Percentiles rank a stretch among this genome's conserved stretches.
Evolutionary conservation across 2,329 filamentous ascomycete genomes (phyloP).

Genomic region (Ophiostoma triangulosporum): DNA sequence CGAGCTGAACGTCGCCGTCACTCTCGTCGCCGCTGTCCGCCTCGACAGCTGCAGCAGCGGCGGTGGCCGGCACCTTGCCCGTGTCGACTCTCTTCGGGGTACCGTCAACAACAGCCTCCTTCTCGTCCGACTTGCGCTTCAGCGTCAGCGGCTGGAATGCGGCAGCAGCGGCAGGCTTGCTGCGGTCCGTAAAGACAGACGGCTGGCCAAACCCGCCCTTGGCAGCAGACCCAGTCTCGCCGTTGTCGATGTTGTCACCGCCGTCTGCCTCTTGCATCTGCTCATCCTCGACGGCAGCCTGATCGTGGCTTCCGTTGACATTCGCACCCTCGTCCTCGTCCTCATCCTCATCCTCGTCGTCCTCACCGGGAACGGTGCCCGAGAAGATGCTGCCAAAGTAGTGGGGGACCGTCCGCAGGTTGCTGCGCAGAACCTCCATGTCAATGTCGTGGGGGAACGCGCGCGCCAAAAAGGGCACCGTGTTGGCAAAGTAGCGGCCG

Average conservation of each 20-base stretch:
- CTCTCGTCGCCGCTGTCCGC: slow-evolving; percentile 30
- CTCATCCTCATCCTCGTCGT: slow-evolving; percentile 20
- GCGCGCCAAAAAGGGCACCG: slow-evolving; percentile 65
- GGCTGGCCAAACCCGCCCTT: slow-evolving; percentile 6
- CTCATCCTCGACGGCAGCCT: slow-evolving; percentile 17
- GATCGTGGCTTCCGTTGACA: slow-evolving; percentile 16
- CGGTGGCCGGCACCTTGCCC: slow-evolving; percentile 15
- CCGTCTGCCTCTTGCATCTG: slow-evolving; percentile 18
- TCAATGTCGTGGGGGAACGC: slow-evolving; percentile 48
- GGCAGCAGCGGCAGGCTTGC: background rate
- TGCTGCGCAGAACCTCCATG: slow-evolving; percentile 57
- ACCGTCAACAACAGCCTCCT: slow-evolving; percentile 20
- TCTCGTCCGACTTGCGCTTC: slow-evolving; percentile 31
- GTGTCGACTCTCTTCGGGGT: slow-evolving; percentile 15
- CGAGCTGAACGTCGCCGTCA: slow-evolving; percentile 43
- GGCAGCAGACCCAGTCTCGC: background rate
- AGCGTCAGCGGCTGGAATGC: slow-evolving; percentile 17
- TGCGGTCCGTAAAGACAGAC: slow-evolving; percentile 7
- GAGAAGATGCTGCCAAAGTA: slow-evolving; percentile 18
- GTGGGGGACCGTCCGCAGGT: slow-evolving; percentile 31
- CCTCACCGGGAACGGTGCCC: slow-evolving; percentile 1
- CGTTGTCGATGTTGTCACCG: background rate
- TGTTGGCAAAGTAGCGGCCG: slow-evolving; percentile 53
- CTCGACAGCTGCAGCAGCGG: slow-evolving; percentile 8
- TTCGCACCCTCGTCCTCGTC: slow-evolving; percentile 23